Evolutionary conservation across 208 protist species (phyloP).

Genomic region (Trypanosoma lewisi): DNA sequence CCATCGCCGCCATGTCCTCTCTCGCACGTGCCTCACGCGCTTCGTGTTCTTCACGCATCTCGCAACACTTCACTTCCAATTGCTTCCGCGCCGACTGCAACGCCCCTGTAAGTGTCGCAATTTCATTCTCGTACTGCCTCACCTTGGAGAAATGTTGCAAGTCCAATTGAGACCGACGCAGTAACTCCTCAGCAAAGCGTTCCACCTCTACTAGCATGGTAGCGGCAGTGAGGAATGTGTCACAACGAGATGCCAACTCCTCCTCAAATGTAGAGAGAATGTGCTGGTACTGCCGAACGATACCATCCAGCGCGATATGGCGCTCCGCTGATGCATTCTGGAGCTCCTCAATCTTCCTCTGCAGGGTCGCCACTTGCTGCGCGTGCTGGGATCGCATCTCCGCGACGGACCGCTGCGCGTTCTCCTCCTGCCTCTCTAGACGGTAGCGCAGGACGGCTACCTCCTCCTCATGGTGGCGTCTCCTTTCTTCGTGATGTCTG

Average conservation of each 20-base stretch:
- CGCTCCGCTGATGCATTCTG: not conserved
- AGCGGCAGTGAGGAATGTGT: slow-evolving; percentile 32
- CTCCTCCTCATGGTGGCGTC: slow-evolving; percentile 13
- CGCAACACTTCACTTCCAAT: not conserved
- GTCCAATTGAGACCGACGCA: slow-evolving; percentile 33
- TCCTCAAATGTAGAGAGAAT: slow-evolving; percentile 32
- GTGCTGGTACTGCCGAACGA: slow-evolving; percentile 28
- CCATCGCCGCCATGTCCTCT: slow-evolving; percentile 1
- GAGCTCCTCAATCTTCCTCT: not conserved
- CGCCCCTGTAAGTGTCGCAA: slow-evolving; percentile 1
- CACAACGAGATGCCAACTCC: slow-evolving; percentile 26
- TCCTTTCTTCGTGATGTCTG: slow-evolving; percentile 1
- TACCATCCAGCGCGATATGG: not conserved
- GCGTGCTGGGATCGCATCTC: slow-evolving; percentile 2
- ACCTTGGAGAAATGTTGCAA: not conserved
- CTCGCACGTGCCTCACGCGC: slow-evolving; percentile 6
- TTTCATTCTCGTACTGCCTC: not conserved
- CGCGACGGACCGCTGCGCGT: slow-evolving; percentile 5
- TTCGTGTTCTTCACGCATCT: slow-evolving; percentile 11
- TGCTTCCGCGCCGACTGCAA: not conserved
- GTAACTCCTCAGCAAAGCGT: slow-evolving; percentile 31
- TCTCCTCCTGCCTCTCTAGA: slow-evolving; percentile 10
- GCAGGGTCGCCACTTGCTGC: slow-evolving; percentile 5
- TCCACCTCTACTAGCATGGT: slow-evolving; percentile 39
- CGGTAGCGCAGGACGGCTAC: not conserved